Evolutionary conservation across 2,329 filamentous ascomycete genomes (phyloP).

Genomic region (Basipetospora chlamydospora): DNA sequence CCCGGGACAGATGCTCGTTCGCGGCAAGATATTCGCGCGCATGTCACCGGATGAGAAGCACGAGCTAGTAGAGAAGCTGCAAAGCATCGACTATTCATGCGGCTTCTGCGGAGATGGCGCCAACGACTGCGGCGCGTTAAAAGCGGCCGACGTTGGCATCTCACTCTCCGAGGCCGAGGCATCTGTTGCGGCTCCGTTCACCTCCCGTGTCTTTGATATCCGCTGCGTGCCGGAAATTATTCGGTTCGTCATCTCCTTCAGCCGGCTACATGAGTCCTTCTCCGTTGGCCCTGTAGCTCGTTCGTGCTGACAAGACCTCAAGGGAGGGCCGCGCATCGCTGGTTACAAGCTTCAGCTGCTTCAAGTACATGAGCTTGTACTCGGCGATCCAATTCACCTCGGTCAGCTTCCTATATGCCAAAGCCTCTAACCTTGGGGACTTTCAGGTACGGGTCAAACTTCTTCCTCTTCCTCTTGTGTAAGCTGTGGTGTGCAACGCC

Average conservation of each 20-base stretch:
- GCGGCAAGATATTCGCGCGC: slow-evolving; percentile 84
- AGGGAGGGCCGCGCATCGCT: slow-evolving; percentile 86
- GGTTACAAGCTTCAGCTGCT: slow-evolving; percentile 98
- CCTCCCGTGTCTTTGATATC: slow-evolving; percentile 89
- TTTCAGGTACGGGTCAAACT: slow-evolving; percentile 67
- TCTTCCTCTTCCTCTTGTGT: background rate
- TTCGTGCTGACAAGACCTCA: slow-evolving; percentile 8
- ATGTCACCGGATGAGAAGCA: slow-evolving; percentile 99
- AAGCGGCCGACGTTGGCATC: slow-evolving; percentile 93
- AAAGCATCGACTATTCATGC: slow-evolving; percentile 87
- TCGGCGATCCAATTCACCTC: slow-evolving; percentile 98
- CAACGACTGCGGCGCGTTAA: slow-evolving; percentile 92
- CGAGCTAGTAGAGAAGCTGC: slow-evolving; percentile 90
- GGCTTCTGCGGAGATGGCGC: slow-evolving; percentile 97
- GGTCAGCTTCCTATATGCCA: slow-evolving; percentile 91
- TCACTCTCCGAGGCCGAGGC: slow-evolving; percentile 95
- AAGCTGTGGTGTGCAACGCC: background rate
- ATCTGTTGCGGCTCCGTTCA: slow-evolving; percentile 95
- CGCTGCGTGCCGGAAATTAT: slow-evolving; percentile 90
- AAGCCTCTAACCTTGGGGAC: slow-evolving; percentile 85
- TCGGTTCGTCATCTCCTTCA: slow-evolving; percentile 36
- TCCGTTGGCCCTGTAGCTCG: too few relatives aligned
- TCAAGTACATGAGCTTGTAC: slow-evolving; percentile 99
- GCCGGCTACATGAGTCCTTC: too few relatives aligned
- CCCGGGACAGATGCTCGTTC: slow-evolving; percentile 85